A percentile compares a stretch with the other conserved stretches of the same genome.
These are phyloP conservation scores for Taphrina deformans DNA, from an alignment of 1,139 yeast genomes.

Conservation along the genomic window DNA sequence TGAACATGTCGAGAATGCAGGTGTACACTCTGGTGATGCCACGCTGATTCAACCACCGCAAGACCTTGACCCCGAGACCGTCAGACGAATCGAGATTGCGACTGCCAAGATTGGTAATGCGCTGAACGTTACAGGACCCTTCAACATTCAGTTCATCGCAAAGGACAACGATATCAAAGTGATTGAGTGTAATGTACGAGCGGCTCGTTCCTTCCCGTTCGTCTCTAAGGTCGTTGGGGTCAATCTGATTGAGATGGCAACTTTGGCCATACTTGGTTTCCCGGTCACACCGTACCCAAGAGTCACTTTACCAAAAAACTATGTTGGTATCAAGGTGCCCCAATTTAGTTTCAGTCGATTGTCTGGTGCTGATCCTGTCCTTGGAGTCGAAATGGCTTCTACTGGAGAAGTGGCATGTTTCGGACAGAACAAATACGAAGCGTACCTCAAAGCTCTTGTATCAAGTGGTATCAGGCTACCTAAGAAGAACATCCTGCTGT, in stretches of 20 bases:
- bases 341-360: conserved; percentile 97
- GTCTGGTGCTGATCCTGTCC: conserved; percentile 97
- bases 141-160: conserved; percentile 93
- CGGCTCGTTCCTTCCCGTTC: conserved; percentile 98
- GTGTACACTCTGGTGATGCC: conserved; percentile 99
- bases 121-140: conserved; percentile 95
- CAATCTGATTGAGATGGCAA: conserved; percentile 95
- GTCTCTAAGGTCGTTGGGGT: conserved; percentile 97
- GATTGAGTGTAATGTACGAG: conserved; percentile 97
- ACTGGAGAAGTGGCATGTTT: conserved; percentile 99
- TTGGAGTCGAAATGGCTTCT: conserved; percentile 99
- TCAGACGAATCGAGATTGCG: conserved; percentile 85
- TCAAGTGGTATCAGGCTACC: conserved; percentile 96
- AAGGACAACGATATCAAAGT: conserved; percentile 92
- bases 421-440: conserved; percentile 95
- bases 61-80: conserved; percentile 89
- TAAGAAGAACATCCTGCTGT: conserved; percentile 87
- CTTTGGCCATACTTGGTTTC: conserved; percentile 89
- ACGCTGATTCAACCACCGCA: conserved; percentile 97
- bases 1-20: conserved; percentile 98
- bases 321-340: conserved; percentile 96
- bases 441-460: conserved; percentile 87
- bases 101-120: conserved; percentile 97
- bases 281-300: conserved; percentile 89
- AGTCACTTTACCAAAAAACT: conserved; percentile 72